Conservation (phyloP, 305 asterid species). For the Striga hermonthica region DNA sequence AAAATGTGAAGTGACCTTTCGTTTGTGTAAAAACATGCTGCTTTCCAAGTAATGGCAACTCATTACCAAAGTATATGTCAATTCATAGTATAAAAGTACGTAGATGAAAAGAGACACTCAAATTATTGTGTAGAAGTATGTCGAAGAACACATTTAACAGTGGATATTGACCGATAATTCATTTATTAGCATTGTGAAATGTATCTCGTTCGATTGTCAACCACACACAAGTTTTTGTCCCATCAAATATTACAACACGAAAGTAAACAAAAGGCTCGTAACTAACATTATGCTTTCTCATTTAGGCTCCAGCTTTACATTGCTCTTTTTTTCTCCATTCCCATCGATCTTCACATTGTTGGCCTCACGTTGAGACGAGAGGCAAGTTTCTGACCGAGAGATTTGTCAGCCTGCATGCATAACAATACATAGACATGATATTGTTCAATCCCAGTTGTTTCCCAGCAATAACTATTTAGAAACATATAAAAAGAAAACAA, state of each 20-base stretch:
- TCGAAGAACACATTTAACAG: too few species aligned
- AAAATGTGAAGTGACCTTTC: too few species aligned
- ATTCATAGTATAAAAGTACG: too few species aligned
- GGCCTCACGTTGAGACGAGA: slow-evolving; percentile 71
- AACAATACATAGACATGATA: not conserved
- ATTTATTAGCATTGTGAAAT: slow-evolving; percentile 24
- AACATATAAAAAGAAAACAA: not conserved
- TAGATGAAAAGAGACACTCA: too few species aligned
- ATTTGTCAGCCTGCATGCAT: slow-evolving; percentile 62
- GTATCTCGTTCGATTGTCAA: not conserved
- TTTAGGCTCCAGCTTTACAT: not conserved
- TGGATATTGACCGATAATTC: not conserved
- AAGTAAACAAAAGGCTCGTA: slow-evolving; percentile 5
- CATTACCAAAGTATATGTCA: too few species aligned
- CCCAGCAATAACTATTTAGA: not conserved
- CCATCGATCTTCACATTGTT: slow-evolving; percentile 48
- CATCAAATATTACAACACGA: slow-evolving; percentile 27
- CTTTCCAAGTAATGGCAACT: too few species aligned
- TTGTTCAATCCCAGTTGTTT: not conserved
- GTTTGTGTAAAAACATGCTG: too few species aligned
- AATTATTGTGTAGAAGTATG: too few species aligned
- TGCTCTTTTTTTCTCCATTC: not conserved
- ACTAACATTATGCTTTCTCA: not conserved
- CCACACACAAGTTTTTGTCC: slow-evolving; percentile 18
- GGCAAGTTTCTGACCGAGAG: slow-evolving; percentile 77